Conservation (phyloP, 2,329 filamentous ascomycete genomes). For the Microascus cirrosus region DNA sequence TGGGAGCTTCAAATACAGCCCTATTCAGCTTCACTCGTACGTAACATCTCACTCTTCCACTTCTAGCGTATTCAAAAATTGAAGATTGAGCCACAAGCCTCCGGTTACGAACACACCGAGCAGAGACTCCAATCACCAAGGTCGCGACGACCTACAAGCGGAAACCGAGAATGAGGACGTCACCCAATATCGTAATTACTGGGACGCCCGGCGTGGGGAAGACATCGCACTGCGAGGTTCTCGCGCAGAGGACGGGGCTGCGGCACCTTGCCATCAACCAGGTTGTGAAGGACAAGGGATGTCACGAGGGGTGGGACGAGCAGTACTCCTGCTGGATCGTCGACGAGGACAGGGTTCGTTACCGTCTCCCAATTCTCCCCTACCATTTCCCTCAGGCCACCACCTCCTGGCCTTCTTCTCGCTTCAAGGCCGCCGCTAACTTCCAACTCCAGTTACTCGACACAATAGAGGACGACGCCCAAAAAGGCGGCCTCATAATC, state of each 20-base stretch:
- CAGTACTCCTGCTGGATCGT: constrained; percentile 84
- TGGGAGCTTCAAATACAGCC: neutral
- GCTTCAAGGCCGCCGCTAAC: neutral
- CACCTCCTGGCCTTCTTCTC: neutral
- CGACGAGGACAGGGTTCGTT: constrained; percentile 80
- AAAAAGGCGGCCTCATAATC: constrained; percentile 73
- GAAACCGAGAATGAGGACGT: constrained; percentile 22
- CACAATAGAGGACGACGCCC: constrained; percentile 71
- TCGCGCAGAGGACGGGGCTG: constrained; percentile 66
- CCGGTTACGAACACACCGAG: neutral
- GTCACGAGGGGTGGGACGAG: constrained; percentile 80
- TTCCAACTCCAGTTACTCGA: constrained; percentile 57
- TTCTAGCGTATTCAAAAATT: neutral
- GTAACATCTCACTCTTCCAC: neutral
- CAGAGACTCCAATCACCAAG: neutral
- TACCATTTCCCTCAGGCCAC: neutral
- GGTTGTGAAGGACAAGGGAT: constrained; percentile 77
- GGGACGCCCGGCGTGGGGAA: constrained; percentile 95
- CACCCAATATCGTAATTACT: constrained; percentile 87
- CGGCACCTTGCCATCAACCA: constrained; percentile 83
- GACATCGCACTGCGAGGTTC: constrained; percentile 76
- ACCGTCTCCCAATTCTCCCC: neutral
- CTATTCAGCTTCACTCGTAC: neutral
- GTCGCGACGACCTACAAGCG: neutral
- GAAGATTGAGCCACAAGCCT: neutral